These are phyloP conservation scores for Capsaspora owczarzaki DNA, from an alignment of 78 protist species.

Conservation along the genomic window DNA sequence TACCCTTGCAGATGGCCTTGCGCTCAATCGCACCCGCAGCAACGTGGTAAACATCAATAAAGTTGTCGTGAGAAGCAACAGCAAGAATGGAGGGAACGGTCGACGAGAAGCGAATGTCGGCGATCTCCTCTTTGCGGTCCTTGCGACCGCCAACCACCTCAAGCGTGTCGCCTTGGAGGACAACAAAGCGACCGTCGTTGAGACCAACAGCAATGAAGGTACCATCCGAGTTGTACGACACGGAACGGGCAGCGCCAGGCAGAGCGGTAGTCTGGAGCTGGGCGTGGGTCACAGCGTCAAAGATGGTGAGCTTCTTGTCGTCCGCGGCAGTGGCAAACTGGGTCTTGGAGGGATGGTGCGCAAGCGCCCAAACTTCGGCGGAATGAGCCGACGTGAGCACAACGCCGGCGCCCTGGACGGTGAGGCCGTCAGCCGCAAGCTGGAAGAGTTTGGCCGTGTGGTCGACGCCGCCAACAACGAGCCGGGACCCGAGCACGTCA, in stretches of 20 bases:
- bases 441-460: too few relatives aligned
- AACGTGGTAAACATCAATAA: slow-evolving; percentile 31
- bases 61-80: slow-evolving; percentile 35
- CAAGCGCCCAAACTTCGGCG: too few relatives aligned
- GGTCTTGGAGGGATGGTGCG: neutral
- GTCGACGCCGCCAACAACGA: too few relatives aligned
- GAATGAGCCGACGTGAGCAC: too few relatives aligned
- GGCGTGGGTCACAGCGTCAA: slow-evolving; percentile 10
- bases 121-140: slow-evolving; percentile 17
- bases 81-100: slow-evolving; percentile 25
- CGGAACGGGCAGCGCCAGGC: neutral
- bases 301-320: slow-evolving; percentile 18
- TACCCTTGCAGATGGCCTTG: neutral
- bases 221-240: slow-evolving; percentile 9
- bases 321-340: slow-evolving; percentile 19
- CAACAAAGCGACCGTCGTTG: neutral
- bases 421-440: too few relatives aligned
- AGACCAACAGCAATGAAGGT: neutral
- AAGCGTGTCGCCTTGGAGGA: neutral
- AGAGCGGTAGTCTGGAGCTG: neutral
- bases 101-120: slow-evolving; percentile 30
- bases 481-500: too few relatives aligned
- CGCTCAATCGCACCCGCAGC: neutral
- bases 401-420: too few relatives aligned
- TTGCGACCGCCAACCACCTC: neutral